phyloP scores from a whole-genome alignment of 208 protist genomes.

The Herpetomonas muscarum region DNA sequence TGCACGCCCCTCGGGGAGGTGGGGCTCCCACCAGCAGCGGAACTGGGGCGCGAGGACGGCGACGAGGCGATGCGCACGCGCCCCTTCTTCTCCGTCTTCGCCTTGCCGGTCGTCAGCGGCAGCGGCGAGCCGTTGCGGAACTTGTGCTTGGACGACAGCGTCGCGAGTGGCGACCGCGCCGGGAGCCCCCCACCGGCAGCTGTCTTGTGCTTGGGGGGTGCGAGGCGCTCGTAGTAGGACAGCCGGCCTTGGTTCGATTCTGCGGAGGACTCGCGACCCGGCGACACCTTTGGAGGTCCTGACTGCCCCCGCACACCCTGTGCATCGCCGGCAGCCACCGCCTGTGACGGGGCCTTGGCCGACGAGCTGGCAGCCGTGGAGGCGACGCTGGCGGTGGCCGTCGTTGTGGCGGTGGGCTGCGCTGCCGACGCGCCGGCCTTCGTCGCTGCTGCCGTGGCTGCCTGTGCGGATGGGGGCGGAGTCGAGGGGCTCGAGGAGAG shows the following conservation, averaged over 20 bases:
- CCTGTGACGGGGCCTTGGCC: background rate
- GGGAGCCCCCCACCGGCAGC: slow-evolving; percentile 12
- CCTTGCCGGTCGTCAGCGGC: slow-evolving; percentile 42
- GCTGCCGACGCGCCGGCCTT: background rate
- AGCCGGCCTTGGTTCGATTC: slow-evolving; percentile 9
- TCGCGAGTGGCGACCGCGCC: slow-evolving; percentile 52
- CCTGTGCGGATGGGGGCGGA: background rate
- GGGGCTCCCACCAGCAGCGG: slow-evolving; percentile 5
- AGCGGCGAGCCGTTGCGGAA: slow-evolving; percentile 84
- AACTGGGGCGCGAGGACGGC: slow-evolving; percentile 4
- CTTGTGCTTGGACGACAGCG: slow-evolving; percentile 66
- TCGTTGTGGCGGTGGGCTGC: background rate
- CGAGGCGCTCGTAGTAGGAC: slow-evolving; percentile 37
- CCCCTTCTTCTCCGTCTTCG: slow-evolving; percentile 23
- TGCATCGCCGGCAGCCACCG: slow-evolving; percentile 8
- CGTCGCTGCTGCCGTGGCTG: background rate
- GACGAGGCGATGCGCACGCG: slow-evolving; percentile 19
- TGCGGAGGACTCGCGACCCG: background rate
- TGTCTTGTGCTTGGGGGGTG: slow-evolving; percentile 22
- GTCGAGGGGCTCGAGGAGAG: slow-evolving; percentile 11
- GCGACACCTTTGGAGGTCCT: background rate
- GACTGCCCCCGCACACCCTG: background rate
- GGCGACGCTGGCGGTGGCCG: background rate
- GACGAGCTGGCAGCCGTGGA: background rate
- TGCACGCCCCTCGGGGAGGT: slow-evolving; percentile 2